Conservation (phyloP, 2,329 filamentous ascomycete species). For the Colletotrichum spaethianum region DNA sequence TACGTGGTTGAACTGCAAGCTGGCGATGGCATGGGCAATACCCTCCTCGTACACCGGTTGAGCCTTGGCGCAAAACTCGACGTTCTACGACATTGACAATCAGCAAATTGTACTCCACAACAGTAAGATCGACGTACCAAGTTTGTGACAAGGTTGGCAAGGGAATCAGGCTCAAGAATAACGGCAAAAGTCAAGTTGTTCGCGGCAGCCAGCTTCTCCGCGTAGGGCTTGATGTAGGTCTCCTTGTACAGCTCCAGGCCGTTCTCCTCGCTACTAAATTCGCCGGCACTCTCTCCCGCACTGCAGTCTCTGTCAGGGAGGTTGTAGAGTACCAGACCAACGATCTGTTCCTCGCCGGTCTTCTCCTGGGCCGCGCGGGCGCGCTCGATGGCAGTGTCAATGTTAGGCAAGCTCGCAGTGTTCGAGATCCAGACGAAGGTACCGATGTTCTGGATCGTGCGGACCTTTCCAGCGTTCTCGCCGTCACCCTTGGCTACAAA, state of each 20-base stretch:
- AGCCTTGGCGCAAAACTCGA: conserved; percentile 55
- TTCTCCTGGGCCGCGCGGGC: conserved; percentile 53
- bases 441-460: conserved; percentile 54
- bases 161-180: conserved; percentile 60
- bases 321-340: conserved; percentile 61
- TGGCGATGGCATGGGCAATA: conserved; percentile 57
- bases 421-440: conserved; percentile 61
- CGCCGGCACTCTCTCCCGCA: conserved; percentile 59
- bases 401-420: conserved; percentile 52
- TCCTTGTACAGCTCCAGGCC: conserved; percentile 58
- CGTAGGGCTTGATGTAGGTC: conserved; percentile 56
- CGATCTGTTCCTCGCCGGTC: conserved; percentile 55
- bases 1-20: conserved; percentile 55
- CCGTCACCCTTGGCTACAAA: conserved; percentile 54
- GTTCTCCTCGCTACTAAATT: conserved; percentile 53
- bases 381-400: conserved; percentile 56
- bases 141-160: conserved; percentile 61
- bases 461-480: conserved; percentile 54
- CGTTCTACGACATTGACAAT: background rate
- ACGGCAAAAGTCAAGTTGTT: conserved; percentile 58
- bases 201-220: conserved; percentile 53
- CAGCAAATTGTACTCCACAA: background rate
- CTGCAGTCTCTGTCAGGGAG: conserved; percentile 62
- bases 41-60: conserved; percentile 56
- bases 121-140: conserved; percentile 34